Conservation (phyloP, 345 rosid genomes). For the Eucalyptus decipiens region DNA sequence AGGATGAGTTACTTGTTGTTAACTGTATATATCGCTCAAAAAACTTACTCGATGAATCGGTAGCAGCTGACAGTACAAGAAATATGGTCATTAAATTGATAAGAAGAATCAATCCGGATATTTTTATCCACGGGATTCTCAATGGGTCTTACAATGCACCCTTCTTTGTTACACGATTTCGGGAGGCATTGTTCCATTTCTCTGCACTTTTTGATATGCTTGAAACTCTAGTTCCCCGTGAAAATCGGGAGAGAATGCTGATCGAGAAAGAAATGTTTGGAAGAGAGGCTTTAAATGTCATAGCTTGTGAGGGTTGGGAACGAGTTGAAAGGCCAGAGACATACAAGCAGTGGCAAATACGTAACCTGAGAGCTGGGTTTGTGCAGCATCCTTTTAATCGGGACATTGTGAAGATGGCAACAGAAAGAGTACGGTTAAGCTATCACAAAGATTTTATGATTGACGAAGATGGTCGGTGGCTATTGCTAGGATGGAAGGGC, state of each 20-base stretch:
- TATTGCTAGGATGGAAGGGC: slow-evolving; percentile 96
- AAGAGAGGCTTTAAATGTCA: slow-evolving; percentile 71
- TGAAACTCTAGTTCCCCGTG: slow-evolving; percentile 68
- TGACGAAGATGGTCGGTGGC: slow-evolving; percentile 64
- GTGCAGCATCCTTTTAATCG: slow-evolving; percentile 47
- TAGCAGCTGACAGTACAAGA: slow-evolving; percentile 49
- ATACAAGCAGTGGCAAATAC: slow-evolving; percentile 84
- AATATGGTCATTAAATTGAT: slow-evolving; percentile 46
- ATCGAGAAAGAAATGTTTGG: slow-evolving; percentile 71
- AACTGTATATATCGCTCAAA: slow-evolving; percentile 59
- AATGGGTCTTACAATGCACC: slow-evolving; percentile 85
- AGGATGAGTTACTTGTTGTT: slow-evolving; percentile 60
- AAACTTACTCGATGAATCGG: slow-evolving; percentile 75
- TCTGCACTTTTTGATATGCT: slow-evolving; percentile 86
- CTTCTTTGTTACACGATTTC: slow-evolving; percentile 75
- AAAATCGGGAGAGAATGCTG: slow-evolving; percentile 59
- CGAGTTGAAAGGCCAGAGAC: slow-evolving; percentile 96
- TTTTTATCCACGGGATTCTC: slow-evolving; percentile 48
- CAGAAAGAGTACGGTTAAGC: slow-evolving; percentile 15
- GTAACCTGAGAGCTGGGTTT: slow-evolving; percentile 72
- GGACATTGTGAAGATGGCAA: slow-evolving; percentile 24
- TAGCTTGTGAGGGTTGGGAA: slow-evolving; percentile 90
- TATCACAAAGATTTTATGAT: slow-evolving; percentile 82
- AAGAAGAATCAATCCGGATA: slow-evolving; percentile 53
- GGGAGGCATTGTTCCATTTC: slow-evolving; percentile 91